phyloP scores from a whole-genome alignment of 306 rosid genomes.

The Vicia faba region DNA sequence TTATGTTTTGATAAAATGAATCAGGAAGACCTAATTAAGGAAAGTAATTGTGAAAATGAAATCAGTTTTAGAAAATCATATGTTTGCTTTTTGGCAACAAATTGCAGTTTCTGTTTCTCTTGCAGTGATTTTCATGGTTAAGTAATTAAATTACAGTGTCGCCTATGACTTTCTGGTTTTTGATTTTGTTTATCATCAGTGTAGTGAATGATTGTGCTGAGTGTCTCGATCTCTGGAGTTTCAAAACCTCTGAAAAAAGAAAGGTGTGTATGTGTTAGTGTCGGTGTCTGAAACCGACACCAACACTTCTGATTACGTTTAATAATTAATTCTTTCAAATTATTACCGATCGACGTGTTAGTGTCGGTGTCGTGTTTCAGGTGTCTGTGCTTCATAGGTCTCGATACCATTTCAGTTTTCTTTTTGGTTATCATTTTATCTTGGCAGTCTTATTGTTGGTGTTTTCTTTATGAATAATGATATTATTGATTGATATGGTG shows the following conservation, averaged over 20 bases:
- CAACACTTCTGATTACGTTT: too few species aligned
- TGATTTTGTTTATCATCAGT: not conserved
- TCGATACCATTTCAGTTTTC: not conserved
- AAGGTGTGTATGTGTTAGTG: too few species aligned
- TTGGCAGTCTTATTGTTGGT: slow-evolving; percentile 1
- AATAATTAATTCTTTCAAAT: too few species aligned
- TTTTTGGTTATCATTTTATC: not conserved
- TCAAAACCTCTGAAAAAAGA: too few species aligned
- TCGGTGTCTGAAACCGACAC: too few species aligned
- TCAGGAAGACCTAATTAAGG: not conserved
- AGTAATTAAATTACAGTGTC: slow-evolving; percentile 2
- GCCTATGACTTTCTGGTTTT: not conserved
- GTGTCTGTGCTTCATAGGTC: too few species aligned
- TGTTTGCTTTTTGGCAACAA: slow-evolving; percentile 1
- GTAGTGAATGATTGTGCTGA: not conserved
- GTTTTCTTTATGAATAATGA: not conserved
- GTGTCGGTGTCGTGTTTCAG: too few species aligned
- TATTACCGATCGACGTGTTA: too few species aligned
- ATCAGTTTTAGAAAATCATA: not conserved
- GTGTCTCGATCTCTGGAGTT: not conserved
- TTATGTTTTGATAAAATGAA: not conserved
- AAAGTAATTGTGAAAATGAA: not conserved
- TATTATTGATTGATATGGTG: slow-evolving; percentile 22
- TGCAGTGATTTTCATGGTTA: not conserved
- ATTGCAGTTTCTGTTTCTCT: not conserved